These are phyloP conservation scores for Scenedesmus sp. DNA, from an alignment of 163 green algal genomes.

Conservation along the genomic window DNA sequence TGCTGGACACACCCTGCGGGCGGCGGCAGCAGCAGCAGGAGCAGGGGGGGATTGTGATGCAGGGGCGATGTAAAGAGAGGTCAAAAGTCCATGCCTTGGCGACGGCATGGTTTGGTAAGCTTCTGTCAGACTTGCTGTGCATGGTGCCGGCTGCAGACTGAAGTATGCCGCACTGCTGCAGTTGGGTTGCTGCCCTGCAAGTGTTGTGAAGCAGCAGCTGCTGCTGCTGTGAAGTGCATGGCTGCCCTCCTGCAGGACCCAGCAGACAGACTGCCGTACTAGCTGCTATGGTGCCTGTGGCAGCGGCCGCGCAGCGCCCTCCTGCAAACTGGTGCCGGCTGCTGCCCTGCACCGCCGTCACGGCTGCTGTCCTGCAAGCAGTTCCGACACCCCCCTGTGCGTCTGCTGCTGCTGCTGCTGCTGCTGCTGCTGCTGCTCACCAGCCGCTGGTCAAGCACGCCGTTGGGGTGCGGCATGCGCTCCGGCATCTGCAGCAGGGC, in stretches of 20 bases:
- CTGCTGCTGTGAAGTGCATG: neutral
- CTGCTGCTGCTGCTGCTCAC: conserved; percentile 52
- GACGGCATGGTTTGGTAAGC: too few species aligned
- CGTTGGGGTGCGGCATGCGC: conserved; percentile 82
- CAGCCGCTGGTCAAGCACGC: conserved; percentile 91
- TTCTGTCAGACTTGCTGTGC: too few species aligned
- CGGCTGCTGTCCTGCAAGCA: conserved; percentile 59
- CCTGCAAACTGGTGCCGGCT: too few species aligned
- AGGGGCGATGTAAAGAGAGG: too few species aligned
- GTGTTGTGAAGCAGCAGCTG: neutral
- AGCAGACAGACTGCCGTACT: neutral
- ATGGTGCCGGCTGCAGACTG: neutral
- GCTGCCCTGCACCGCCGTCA: neutral
- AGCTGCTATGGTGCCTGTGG: too few species aligned
- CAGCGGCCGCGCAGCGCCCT: neutral
- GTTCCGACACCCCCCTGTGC: neutral
- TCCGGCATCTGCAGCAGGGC: conserved; percentile 82
- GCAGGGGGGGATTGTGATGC: neutral
- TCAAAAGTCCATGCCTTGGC: neutral
- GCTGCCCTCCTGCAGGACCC: neutral
- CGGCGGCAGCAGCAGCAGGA: neutral
- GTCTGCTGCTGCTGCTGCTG: neutral
- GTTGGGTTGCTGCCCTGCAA: neutral
- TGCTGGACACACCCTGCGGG: conserved; percentile 83
- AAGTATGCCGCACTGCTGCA: neutral